These are phyloP conservation scores for Saccharomycopsis selenospora DNA, from an alignment of 805 yeast genomes.

Conservation along the genomic window DNA sequence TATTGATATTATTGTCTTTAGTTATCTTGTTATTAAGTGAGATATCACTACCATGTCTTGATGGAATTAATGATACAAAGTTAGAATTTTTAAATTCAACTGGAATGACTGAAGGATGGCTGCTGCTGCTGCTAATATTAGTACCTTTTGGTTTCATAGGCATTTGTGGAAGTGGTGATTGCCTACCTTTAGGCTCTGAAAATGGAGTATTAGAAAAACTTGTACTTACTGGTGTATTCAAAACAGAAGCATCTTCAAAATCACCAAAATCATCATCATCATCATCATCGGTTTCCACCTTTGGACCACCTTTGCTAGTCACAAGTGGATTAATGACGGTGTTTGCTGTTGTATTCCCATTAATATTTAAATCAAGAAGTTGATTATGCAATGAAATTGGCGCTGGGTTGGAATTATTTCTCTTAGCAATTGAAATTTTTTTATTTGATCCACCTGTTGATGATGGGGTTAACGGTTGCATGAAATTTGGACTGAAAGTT, in stretches of 20 bases:
- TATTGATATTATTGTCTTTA: no score
- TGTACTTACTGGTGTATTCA: background rate
- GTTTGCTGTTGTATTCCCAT: background rate
- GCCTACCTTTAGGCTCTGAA: slow-evolving; percentile 1
- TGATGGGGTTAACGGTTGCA: slow-evolving; percentile 1
- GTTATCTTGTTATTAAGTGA: no score
- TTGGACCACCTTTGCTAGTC: background rate
- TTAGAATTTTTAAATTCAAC: background rate
- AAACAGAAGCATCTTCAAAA: slow-evolving; percentile 20
- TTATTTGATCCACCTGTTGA: background rate
- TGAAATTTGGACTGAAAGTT: background rate
- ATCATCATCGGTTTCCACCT: background rate
- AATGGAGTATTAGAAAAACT: background rate
- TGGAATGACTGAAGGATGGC: background rate
- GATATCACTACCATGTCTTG: slow-evolving; percentile 2
- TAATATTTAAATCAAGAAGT: background rate
- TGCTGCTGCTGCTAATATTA: background rate
- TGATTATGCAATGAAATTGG: background rate
- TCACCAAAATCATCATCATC: slow-evolving; percentile 27
- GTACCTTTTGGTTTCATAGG: background rate
- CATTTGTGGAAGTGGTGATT: background rate
- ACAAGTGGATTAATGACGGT: background rate
- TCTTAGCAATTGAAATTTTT: no score
- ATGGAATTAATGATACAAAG: slow-evolving; percentile 2
- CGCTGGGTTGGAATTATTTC: background rate